Conservation (phyloP, 176 grass and related monocot genomes). For the Chloris gayana region DNA sequence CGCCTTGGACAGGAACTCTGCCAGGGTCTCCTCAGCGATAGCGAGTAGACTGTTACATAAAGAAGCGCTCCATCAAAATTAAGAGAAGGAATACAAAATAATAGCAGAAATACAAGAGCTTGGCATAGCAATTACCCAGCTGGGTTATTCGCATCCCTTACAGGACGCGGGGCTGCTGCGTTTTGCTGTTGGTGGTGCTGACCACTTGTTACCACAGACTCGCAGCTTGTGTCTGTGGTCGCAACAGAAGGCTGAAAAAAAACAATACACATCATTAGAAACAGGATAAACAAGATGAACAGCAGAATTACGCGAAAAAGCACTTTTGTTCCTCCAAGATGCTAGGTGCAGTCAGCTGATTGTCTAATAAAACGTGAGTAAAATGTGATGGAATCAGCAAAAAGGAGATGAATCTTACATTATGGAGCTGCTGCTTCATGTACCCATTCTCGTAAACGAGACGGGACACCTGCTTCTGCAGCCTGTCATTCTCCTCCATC, state of each 20-base stretch:
- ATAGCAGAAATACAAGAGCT: conserved; percentile 3
- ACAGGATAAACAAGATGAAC: background rate
- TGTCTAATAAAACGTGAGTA: background rate
- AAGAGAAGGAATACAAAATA: background rate
- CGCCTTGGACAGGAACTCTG: conserved; percentile 98
- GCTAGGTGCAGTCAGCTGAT: background rate
- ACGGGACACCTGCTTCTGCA: conserved; percentile 98
- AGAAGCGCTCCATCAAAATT: conserved; percentile 8
- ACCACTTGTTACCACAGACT: conserved; percentile 98
- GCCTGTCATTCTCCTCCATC: conserved; percentile 99
- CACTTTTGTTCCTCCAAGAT: background rate
- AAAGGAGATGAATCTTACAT: conserved; percentile 50
- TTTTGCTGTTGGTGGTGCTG: conserved; percentile 89
- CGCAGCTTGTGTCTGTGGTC: conserved; percentile 90
- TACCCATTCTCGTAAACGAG: conserved; percentile 93
- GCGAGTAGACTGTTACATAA: conserved; percentile 74
- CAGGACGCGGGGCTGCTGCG: conserved; percentile 62
- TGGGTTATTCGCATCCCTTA: conserved; percentile 89
- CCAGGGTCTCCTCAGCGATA: conserved; percentile 98
- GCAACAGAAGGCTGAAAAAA: conserved; percentile 67
- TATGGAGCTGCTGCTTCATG: conserved; percentile 82
- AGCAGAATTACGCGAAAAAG: conserved; percentile 16
- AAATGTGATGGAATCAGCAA: background rate
- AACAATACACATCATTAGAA: conserved; percentile 32
- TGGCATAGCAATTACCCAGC: conserved; percentile 64